These are phyloP conservation scores for Macrocybe gigantea DNA, from an alignment of 768 basidiomycete genomes.

Conservation along the genomic window DNA sequence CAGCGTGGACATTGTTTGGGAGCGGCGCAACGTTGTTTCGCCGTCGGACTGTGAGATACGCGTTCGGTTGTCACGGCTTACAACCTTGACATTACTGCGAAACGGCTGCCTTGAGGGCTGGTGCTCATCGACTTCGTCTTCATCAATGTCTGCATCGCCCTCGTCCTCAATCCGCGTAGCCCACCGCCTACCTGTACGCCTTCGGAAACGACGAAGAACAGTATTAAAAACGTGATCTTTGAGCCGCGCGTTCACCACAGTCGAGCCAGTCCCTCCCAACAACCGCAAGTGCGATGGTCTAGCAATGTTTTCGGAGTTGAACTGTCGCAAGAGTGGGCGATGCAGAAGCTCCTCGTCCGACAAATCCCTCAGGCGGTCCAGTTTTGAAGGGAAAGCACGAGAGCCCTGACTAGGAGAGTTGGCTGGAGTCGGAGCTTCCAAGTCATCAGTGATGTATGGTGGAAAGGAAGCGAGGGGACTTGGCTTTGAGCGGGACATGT, in stretches of 20 bases:
- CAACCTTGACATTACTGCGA: slow-evolving; percentile 31
- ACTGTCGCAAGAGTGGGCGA: slow-evolving; percentile 33
- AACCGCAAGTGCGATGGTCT: slow-evolving; percentile 37
- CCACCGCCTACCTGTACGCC: slow-evolving; percentile 37
- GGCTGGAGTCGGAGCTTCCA: slow-evolving; percentile 43
- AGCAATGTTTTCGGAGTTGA: slow-evolving; percentile 33
- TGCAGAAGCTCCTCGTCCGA: slow-evolving; percentile 24
- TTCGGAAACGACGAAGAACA: slow-evolving; percentile 69
- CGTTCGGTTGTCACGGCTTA: slow-evolving; percentile 33
- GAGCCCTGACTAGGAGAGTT: slow-evolving; percentile 35
- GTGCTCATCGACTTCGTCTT: slow-evolving; percentile 19
- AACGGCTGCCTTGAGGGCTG: slow-evolving; percentile 19
- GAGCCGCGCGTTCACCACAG: slow-evolving; percentile 87
- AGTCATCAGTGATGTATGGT: slow-evolving; percentile 27
- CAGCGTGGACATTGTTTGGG: slow-evolving; percentile 31
- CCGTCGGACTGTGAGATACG: slow-evolving; percentile 33
- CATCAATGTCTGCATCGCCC: slow-evolving; percentile 40
- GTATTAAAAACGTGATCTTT: slow-evolving; percentile 95
- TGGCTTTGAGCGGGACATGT: slow-evolving; percentile 19
- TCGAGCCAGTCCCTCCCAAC: slow-evolving; percentile 90
- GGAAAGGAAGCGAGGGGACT: slow-evolving; percentile 38
- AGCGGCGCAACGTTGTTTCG: slow-evolving; percentile 43
- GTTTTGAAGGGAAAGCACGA: slow-evolving; percentile 24
- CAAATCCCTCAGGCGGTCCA: slow-evolving; percentile 12
- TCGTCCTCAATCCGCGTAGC: slow-evolving; percentile 49